phyloP scores from a whole-genome alignment of 1,139 yeast genomes.

The Sugiyamaella paludigena region DNA sequence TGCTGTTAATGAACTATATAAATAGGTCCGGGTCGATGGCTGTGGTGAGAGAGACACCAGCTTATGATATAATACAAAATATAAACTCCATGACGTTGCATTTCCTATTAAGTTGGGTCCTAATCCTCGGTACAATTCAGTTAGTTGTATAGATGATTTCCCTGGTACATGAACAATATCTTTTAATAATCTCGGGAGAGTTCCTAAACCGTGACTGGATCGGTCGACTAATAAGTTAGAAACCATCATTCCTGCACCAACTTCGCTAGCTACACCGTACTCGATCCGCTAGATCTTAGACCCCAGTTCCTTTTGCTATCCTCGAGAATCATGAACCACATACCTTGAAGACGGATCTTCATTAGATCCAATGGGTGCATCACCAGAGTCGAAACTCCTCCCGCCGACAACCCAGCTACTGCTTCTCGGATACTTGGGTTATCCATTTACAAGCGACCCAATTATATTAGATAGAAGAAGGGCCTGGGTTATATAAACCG shows the following conservation, averaged over 20 bases:
- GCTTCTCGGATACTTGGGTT: slow-evolving; percentile 43
- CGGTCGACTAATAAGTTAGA: slow-evolving; percentile 6
- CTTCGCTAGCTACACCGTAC: neutral
- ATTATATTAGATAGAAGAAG: too few relatives aligned
- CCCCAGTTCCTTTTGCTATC: neutral
- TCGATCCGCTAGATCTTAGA: too few relatives aligned
- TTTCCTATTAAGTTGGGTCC: slow-evolving; percentile 80
- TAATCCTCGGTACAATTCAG: slow-evolving; percentile 66
- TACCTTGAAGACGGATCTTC: slow-evolving; percentile 69
- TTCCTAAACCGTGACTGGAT: slow-evolving; percentile 8
- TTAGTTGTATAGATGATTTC: slow-evolving; percentile 3
- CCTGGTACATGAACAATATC: slow-evolving; percentile 13
- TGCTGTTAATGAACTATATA: slow-evolving; percentile 58
- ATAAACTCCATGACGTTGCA: slow-evolving; percentile 83
- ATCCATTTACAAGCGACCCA: neutral
- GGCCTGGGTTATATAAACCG: too few relatives aligned
- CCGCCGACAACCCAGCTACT: slow-evolving; percentile 79
- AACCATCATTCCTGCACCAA: neutral
- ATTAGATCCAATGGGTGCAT: slow-evolving; percentile 89
- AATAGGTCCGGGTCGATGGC: slow-evolving; percentile 34
- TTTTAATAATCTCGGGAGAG: slow-evolving; percentile 13
- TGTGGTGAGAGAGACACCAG: slow-evolving; percentile 13
- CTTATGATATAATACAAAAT: slow-evolving; percentile 68
- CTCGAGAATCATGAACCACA: slow-evolving; percentile 10
- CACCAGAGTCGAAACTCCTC: slow-evolving; percentile 70